Conservation (phyloP, 1,284 basidiomycete genomes). For the Ustilago shanxiensis region DNA sequence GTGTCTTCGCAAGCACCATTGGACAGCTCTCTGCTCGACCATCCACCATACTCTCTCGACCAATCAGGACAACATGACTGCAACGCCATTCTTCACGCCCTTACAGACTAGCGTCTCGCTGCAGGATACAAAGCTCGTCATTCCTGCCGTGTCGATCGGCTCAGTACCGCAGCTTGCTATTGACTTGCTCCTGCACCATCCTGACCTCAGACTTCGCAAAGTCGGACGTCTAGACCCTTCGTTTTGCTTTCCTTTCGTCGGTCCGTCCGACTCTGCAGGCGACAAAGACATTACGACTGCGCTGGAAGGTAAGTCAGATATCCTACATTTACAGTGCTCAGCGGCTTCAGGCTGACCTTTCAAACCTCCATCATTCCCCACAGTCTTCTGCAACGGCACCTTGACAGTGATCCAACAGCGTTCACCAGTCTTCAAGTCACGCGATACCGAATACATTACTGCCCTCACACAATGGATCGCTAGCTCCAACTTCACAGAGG, state of each 20-base stretch:
- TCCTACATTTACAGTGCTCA: too few species aligned
- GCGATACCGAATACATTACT: slow-evolving; percentile 20
- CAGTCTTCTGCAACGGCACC: slow-evolving; percentile 39
- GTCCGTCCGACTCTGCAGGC: slow-evolving; percentile 40
- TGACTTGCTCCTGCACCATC: slow-evolving; percentile 58
- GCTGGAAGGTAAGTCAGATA: slow-evolving; percentile 21
- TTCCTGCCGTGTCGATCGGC: slow-evolving; percentile 61
- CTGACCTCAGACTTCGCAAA: slow-evolving; percentile 34
- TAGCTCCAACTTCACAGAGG: neutral
- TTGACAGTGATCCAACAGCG: slow-evolving; percentile 62
- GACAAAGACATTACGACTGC: slow-evolving; percentile 27
- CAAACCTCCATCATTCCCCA: too few species aligned
- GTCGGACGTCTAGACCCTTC: slow-evolving; percentile 52
- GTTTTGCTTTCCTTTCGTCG: slow-evolving; percentile 59
- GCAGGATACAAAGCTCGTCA: slow-evolving; percentile 48
- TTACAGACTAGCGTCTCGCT: slow-evolving; percentile 11
- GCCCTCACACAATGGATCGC: slow-evolving; percentile 30
- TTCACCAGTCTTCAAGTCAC: slow-evolving; percentile 55
- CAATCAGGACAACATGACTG: slow-evolving; percentile 8
- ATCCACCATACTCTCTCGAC: neutral
- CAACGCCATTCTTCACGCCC: slow-evolving; percentile 30
- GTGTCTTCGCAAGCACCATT: slow-evolving; percentile 14
- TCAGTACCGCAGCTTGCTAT: slow-evolving; percentile 61
- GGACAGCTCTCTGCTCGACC: slow-evolving; percentile 18
- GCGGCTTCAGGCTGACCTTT: neutral